phyloP scores from a whole-genome alignment of 1,284 basidiomycete species.

The Sphagnurus paluster region DNA sequence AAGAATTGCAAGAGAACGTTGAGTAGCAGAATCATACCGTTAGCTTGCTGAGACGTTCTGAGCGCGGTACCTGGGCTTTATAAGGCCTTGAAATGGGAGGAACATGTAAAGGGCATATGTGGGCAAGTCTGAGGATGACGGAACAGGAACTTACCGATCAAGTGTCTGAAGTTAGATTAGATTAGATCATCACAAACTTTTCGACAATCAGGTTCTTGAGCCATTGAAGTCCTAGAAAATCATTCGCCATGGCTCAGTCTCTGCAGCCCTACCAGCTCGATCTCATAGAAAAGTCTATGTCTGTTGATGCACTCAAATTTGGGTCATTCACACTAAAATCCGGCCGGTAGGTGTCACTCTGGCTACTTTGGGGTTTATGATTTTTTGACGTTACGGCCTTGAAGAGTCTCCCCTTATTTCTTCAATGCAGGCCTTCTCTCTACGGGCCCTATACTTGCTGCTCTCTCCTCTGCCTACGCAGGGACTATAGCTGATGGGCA shows the following conservation, averaged over 20 bases:
- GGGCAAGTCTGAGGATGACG: no score
- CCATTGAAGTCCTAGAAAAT: not conserved
- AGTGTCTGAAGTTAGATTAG: not conserved
- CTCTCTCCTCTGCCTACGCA: conserved; percentile 88
- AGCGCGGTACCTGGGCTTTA: no score
- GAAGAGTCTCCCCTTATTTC: conserved; percentile 90
- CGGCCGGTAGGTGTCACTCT: conserved; percentile 67
- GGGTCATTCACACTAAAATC: conserved; percentile 93
- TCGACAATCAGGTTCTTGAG: no score
- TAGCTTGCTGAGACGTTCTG: no score
- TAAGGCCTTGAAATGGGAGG: no score
- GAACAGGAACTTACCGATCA: no score
- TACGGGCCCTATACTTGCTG: conserved; percentile 79
- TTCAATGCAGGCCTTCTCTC: conserved; percentile 93
- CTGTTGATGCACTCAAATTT: conserved; percentile 79
- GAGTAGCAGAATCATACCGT: conserved; percentile 5
- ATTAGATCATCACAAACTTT: conserved; percentile 1
- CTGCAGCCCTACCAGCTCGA: conserved; percentile 32
- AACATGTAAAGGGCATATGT: no score
- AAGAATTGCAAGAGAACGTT: conserved; percentile 16
- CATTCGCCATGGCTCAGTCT: conserved; percentile 8
- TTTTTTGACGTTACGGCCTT: conserved; percentile 1
- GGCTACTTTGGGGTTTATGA: conserved; percentile 1
- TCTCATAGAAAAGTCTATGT: conserved; percentile 47
- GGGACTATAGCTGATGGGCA: conserved; percentile 62